Evolutionary conservation across 2,329 filamentous ascomycete genomes (phyloP), one percentile per base, ranked within the genome.

Genomic region (Dothistroma septosporum): DNA sequence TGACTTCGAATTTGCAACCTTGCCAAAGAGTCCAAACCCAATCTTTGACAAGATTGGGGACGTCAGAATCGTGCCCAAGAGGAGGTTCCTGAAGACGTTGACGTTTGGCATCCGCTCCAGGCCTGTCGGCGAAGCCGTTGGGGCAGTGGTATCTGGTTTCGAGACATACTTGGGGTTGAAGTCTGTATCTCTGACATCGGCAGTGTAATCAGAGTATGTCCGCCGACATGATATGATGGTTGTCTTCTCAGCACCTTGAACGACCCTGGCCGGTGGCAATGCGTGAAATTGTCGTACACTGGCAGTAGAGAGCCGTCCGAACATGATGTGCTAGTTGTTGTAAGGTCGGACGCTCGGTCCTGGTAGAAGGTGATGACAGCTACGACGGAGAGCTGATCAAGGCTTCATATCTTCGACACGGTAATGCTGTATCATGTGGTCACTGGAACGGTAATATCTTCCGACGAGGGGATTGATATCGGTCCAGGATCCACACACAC

Each of bases 1-100:
- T 0, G 74, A 77, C 58, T 75, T 76, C 9, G 78, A 79, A 54
- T 77, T 73, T 1, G 78, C 77, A 60, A 81, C 68, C 19, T 64
- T 70, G 37, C 70, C 68, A 44, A 77, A 62, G 10, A 75, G 53
- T 2, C 68, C 65, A 37, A 75, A 66, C 8, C 72, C 72, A 2
- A 65, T 60, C 21, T 65, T 69, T 55, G 73, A 72, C 8, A 76
- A 65, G 4, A 68, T 46, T 1, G 72, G 70, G 3, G 69, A 72
- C 1, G 71, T 72, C 56, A 75, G 71, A 22, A 73, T 68, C 16
- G 66, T 62, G 48, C 70, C 70, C 22, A 75, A 63, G 7, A 73
- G 49, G 21, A 75, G 56, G 37, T 67, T 73, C 22, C 73, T 64
- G 10, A 75, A 49, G 14, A 74, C 59, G 53, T 64, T 72, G 48